A percentile compares a stretch with the other conserved stretches of the same genome.
These are phyloP conservation scores for Colletotrichum brevisporum DNA, from an alignment of 2,329 filamentous ascomycete genomes.

Conservation along the genomic window DNA sequence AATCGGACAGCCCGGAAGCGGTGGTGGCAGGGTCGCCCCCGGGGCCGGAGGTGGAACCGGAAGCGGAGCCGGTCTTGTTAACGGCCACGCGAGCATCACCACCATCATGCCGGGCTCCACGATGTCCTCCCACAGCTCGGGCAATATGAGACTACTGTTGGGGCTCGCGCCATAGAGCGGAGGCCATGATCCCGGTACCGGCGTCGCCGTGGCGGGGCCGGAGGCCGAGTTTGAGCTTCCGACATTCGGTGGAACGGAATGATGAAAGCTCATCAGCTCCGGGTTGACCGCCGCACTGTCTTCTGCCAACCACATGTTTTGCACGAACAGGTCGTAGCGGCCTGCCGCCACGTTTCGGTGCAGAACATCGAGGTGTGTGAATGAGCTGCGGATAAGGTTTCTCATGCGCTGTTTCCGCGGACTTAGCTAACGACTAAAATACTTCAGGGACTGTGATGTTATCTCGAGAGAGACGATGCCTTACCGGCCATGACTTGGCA, in stretches of 20 bases:
- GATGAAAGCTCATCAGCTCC: constrained; percentile 32
- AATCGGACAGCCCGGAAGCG: background rate
- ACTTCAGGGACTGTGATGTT: background rate
- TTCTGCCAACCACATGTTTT: background rate
- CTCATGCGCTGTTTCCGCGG: constrained; percentile 24
- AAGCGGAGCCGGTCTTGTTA: background rate
- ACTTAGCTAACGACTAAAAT: background rate
- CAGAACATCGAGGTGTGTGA: constrained; percentile 30
- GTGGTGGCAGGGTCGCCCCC: too few species aligned
- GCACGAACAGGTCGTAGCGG: constrained; percentile 36
- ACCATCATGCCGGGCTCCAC: constrained; percentile 41
- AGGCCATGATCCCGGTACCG: background rate
- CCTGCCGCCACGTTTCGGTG: constrained; percentile 23
- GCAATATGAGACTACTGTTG: constrained; percentile 30
- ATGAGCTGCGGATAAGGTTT: constrained; percentile 30
- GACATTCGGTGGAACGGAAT: constrained; percentile 2
- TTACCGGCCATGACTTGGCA: constrained; percentile 39
- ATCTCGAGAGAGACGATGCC: background rate
- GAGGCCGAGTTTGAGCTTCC: background rate
- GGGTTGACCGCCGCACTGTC: constrained; percentile 29
- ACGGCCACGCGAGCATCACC: constrained; percentile 37
- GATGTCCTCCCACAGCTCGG: constrained; percentile 40
- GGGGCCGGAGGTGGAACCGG: background rate
- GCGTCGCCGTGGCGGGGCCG: background rate
- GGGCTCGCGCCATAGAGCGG: background rate